Evolutionary conservation across 257 asterid species (phyloP).

Genomic region (Salvia miltiorrhiza): DNA sequence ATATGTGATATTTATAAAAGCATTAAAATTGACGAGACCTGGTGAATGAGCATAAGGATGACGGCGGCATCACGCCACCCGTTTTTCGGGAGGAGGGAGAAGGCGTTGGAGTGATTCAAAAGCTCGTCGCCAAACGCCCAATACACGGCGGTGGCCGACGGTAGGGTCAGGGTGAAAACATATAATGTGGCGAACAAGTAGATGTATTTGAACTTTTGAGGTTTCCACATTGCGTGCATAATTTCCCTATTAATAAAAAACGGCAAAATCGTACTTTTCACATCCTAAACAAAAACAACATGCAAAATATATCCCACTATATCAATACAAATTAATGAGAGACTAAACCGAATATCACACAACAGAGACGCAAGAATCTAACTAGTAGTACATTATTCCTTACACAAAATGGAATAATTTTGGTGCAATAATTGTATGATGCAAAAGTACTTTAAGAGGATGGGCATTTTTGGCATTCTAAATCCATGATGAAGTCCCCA

Average conservation of each 20-base stretch:
- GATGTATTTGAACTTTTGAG: constrained; percentile 92
- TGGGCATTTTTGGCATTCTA: constrained; percentile 17
- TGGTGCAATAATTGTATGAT: constrained; percentile 23
- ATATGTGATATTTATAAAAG: neutral
- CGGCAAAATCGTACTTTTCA: neutral
- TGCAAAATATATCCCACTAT: neutral
- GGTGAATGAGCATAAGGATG: constrained; percentile 92
- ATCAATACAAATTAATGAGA: neutral
- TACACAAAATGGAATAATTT: constrained; percentile 23
- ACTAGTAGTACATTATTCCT: constrained; percentile 1
- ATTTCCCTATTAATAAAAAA: constrained; percentile 52
- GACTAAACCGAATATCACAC: neutral
- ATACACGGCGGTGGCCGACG: constrained; percentile 85
- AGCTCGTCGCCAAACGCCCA: constrained; percentile 96
- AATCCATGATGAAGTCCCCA: constrained; percentile 17
- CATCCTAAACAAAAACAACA: neutral
- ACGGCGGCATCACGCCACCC: constrained; percentile 87
- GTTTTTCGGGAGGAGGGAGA: constrained; percentile 68
- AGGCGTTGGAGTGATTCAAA: constrained; percentile 79
- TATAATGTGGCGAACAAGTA: constrained; percentile 79
- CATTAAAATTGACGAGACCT: constrained; percentile 30
- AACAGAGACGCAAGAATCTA: constrained; percentile 10
- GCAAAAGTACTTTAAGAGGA: constrained; percentile 2
- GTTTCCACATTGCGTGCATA: constrained; percentile 99
- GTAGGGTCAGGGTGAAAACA: constrained; percentile 84